These are phyloP conservation scores for Acrasis kona DNA, from an alignment of 78 protist species.

Conservation along the genomic window DNA sequence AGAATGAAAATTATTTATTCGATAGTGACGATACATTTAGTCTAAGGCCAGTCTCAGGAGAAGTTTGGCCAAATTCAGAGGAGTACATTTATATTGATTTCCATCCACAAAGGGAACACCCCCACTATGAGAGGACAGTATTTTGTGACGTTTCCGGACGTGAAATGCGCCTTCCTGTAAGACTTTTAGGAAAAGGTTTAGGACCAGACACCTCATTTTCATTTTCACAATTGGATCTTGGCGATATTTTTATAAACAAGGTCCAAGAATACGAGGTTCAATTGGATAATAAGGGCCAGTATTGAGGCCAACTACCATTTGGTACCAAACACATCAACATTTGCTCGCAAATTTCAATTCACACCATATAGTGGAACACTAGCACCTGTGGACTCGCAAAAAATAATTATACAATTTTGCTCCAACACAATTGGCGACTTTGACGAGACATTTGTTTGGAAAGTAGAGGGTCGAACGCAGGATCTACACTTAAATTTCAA, in stretches of 20 bases:
- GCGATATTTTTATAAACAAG: slow-evolving; percentile 42
- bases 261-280: slow-evolving; percentile 22
- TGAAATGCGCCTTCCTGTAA: slow-evolving; percentile 33
- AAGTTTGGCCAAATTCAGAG: slow-evolving; percentile 14
- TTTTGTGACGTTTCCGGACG: slow-evolving; percentile 37
- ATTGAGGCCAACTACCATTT: slow-evolving; percentile 22
- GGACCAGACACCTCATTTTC: slow-evolving; percentile 31
- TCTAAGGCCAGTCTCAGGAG: slow-evolving; percentile 39
- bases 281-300: slow-evolving; percentile 32
- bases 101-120: slow-evolving; percentile 21
- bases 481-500: not conserved
- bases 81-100: slow-evolving; percentile 20
- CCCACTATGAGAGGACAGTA: not conserved
- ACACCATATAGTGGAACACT: slow-evolving; percentile 17
- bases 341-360: slow-evolving; percentile 9
- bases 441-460: slow-evolving; percentile 11
- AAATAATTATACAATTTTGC: slow-evolving; percentile 1
- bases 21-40: slow-evolving; percentile 22
- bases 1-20: not conserved
- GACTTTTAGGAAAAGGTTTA: slow-evolving; percentile 28
- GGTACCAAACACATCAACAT: not conserved
- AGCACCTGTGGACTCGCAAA: slow-evolving; percentile 14
- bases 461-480: slow-evolving; percentile 8
- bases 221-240: slow-evolving; percentile 40
- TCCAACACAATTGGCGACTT: slow-evolving; percentile 21